Evolutionary conservation across 2,329 filamentous ascomycete species (phyloP), one percentile per base, ranked within the genome.

Genomic region (Alternaria sp.): DNA sequence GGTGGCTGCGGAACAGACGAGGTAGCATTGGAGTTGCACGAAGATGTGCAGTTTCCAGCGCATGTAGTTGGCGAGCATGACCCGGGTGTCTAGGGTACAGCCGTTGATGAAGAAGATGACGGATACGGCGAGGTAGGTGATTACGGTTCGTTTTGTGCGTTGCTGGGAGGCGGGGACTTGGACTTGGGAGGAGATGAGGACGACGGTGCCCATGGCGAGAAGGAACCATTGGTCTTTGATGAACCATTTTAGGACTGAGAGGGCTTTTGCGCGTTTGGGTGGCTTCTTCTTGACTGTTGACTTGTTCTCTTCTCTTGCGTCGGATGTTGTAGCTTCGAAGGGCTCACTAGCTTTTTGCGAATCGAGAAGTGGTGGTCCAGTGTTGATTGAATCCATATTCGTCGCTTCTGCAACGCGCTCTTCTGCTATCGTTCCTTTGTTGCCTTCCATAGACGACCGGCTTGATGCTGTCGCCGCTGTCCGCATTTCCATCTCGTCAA

Each of bases 101-200:
- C 90, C 90, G 59, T 89, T 92, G 68, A 92, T 84, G 60, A 92
- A 82, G 77, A 93, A 93, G 70, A 92, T 91, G 71, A 92, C 79
- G 18, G 85, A 87, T 28, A 93, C 88, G 20, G 86, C 88, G 30
- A 90, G 88, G 75, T 93, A 93, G 28, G 92, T 84, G 58, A 92
- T 80, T 9, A 83, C 78, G 14, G 80, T 83, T 51, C 83, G 78
- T 71, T 86, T 87, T 50, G 79, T 79, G 4, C 81, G 77, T 61
- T 86, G 81, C 7, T 87, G 81, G 72, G 88, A 81, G 80, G 87
- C 79, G 81, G 87, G 71, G 79, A 89, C 79, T 78, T 87, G 78
- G 84, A 82, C 80, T 71, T 85, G 85, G 68, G 85, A 85, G 56
- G 87, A 88, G 69, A 85, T 83, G 75, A 80, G 82, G 78, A 81